Percentiles rank a stretch among this genome's conserved stretches.
These are phyloP conservation scores for Davidsoniella neocaledoniae DNA, from an alignment of 2,329 filamentous ascomycete genomes.

Conservation along the genomic window DNA sequence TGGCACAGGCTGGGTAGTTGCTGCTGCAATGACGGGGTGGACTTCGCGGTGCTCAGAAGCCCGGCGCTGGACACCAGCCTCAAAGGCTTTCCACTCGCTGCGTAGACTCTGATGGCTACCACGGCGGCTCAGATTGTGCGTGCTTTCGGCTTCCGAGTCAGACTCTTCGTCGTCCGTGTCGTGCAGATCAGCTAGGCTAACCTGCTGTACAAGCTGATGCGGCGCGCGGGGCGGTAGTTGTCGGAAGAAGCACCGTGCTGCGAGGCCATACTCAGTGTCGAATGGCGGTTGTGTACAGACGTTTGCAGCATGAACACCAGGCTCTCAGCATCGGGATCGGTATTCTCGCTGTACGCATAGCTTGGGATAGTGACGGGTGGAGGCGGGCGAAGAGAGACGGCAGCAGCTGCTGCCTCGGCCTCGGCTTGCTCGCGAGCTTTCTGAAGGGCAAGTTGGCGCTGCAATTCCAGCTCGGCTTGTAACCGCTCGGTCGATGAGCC, in stretches of 20 bases:
- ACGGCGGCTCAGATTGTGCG: neutral
- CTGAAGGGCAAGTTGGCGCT: constrained; percentile 7
- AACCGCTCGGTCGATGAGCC: neutral
- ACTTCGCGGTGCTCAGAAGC: neutral
- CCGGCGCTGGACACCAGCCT: constrained; percentile 1
- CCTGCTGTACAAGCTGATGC: neutral
- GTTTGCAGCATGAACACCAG: constrained; percentile 5
- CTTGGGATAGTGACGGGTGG: neutral
- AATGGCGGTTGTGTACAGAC: constrained; percentile 2
- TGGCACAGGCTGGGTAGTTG: neutral
- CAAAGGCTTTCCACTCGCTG: constrained; percentile 6
- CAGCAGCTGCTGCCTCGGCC: neutral
- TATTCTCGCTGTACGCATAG: neutral
- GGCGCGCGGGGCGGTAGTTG: neutral
- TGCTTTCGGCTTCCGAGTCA: neutral
- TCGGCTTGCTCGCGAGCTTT: constrained; percentile 3
- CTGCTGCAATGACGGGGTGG: neutral
- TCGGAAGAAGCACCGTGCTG: neutral
- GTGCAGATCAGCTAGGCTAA: neutral
- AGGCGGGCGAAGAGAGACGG: neutral
- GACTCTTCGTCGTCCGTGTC: constrained; percentile 4
- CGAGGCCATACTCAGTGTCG: neutral
- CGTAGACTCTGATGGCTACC: constrained; percentile 2
- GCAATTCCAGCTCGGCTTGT: constrained; percentile 3
- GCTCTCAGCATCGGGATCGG: constrained; percentile 4